Percentiles rank a stretch among this genome's conserved stretches.
These are phyloP conservation scores for Macaranga tanarius DNA, from an alignment of 441 rosid species.

Conservation along the genomic window DNA sequence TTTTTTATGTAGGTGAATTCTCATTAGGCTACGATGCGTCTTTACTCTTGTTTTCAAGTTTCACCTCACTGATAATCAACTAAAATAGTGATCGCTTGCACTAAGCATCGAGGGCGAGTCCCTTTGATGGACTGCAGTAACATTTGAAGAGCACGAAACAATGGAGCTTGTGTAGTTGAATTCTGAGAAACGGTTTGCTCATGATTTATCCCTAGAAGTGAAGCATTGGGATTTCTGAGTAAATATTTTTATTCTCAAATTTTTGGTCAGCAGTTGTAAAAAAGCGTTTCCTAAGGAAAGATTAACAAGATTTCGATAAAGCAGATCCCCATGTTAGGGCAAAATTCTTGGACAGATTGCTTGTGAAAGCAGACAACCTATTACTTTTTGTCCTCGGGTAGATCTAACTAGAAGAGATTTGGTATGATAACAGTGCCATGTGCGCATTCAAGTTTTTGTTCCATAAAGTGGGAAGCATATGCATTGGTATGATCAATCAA, in stretches of 20 bases:
- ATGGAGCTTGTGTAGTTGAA: neutral
- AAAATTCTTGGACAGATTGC: neutral
- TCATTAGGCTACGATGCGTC: neutral
- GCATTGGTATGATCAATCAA: neutral
- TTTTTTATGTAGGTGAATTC: neutral
- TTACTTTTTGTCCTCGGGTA: neutral
- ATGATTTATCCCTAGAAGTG: neutral
- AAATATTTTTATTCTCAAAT: neutral
- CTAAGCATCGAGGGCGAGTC: no score
- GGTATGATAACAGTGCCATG: neutral
- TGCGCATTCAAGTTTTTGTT: neutral
- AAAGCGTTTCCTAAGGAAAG: no score
- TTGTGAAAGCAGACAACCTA: neutral
- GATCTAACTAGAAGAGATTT: neutral
- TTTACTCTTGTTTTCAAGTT: neutral
- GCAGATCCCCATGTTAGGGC: neutral
- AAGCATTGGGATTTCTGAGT: neutral
- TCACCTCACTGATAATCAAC: neutral
- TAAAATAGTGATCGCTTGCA: neutral
- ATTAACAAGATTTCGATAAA: neutral
- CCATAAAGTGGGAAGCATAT: neutral
- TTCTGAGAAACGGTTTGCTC: no score
- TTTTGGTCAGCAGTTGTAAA: neutral
- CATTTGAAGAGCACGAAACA: neutral
- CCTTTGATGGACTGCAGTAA: neutral